Evolutionary conservation across 805 yeast genomes (phyloP).

Genomic region (Cyberlindnera mrakii): DNA sequence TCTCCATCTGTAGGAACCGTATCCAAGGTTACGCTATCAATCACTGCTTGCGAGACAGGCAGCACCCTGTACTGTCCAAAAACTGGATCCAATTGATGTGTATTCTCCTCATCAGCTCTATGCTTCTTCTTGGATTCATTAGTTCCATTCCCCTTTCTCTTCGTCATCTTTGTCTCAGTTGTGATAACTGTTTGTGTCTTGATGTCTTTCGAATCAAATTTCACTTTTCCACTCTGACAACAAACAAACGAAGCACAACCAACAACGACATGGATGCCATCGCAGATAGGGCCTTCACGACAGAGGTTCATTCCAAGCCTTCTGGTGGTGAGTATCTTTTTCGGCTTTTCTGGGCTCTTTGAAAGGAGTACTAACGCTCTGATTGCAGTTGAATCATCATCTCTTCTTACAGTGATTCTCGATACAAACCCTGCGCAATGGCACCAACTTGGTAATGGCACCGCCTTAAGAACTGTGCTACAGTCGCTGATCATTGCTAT

Average conservation of each 20-base stretch:
- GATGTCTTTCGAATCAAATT: not conserved
- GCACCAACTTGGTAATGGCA: conserved; percentile 30
- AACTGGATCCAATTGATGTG: conserved; percentile 16
- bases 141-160: conserved; percentile 3
- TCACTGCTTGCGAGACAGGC: conserved; percentile 15
- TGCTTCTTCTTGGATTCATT: conserved; percentile 1
- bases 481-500: conserved; percentile 67
- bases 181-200: not conserved
- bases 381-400: conserved; percentile 60
- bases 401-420: conserved; percentile 68
- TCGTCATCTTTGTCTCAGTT: not conserved
- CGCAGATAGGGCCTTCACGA: conserved; percentile 48
- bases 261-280: conserved; percentile 56
- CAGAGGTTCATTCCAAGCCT: conserved; percentile 19
- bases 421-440: conserved; percentile 63
- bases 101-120: not conserved
- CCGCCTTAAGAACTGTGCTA: conserved; percentile 33
- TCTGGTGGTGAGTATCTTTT: conserved; percentile 27
- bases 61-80: conserved; percentile 22
- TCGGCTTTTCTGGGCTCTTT: not conserved
- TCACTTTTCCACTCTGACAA: not conserved
- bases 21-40: conserved; percentile 9
- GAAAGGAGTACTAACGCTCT: not conserved
- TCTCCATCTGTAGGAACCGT: conserved; percentile 21
- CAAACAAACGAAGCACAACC: not conserved